Conservation (phyloP, 306 rosid genomes). For the Trichosanthes cucumerina region DNA sequence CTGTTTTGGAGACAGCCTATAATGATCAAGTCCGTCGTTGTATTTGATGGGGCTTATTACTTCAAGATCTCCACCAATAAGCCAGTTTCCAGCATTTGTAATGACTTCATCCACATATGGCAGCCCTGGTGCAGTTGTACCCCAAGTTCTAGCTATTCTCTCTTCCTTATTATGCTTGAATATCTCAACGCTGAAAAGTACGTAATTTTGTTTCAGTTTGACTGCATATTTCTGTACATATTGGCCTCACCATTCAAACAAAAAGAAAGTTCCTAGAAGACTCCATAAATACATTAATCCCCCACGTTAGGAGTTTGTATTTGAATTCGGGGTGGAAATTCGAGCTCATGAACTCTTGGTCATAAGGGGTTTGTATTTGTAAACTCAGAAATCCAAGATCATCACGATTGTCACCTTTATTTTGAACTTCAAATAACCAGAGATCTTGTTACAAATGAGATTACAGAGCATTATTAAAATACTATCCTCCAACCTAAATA, state of each 20-base stretch:
- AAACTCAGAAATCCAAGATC: neutral
- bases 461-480: neutral
- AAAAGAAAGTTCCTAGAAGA: neutral
- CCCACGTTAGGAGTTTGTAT: neutral
- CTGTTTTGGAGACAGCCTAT: conserved; percentile 82
- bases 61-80: conserved; percentile 90
- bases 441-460: neutral
- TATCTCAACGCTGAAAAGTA: conserved; percentile 54
- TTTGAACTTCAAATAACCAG: neutral
- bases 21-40: conserved; percentile 83
- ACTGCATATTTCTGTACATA: neutral
- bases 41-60: conserved; percentile 65
- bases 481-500: neutral
- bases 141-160: conserved; percentile 97
- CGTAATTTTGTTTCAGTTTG: neutral
- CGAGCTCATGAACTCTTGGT: no score
- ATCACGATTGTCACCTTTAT: neutral
- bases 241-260: neutral
- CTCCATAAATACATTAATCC: neutral
- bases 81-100: conserved; percentile 83
- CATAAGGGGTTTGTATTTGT: neutral
- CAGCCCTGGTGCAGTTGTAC: conserved; percentile 79
- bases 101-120: conserved; percentile 84
- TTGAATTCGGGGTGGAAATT: no score
- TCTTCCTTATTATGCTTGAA: conserved; percentile 97